Evolutionary conservation across 768 basidiomycete genomes (phyloP), one percentile per base, ranked within the genome.

Genomic region (Tricholoma matsutake): DNA sequence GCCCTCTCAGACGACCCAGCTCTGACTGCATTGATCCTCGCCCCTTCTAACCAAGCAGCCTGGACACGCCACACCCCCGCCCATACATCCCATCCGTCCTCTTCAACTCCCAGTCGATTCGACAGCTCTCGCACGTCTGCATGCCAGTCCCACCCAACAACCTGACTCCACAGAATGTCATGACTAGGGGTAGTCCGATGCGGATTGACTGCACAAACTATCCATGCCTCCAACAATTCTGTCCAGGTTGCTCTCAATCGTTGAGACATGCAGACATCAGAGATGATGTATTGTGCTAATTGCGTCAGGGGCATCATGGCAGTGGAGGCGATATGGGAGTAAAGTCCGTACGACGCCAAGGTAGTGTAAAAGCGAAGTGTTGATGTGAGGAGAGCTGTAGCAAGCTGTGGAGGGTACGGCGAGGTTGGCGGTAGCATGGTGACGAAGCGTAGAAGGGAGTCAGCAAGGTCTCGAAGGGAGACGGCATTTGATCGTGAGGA

Each of bases 111-210:
- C 10, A 88, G 54, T 45, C 68, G 65, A 3, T 67, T 65, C 58
- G 75, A 69, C 59, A 82, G 61, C 52, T 74, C 75, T n/a, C 81
- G 67, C 7, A 87, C 65, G 31, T 89, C 86, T 0, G 79, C 78
- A 16, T 76, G 79, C 91, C 94, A 96, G 0, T 80, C 85, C 86
- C 89, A 91, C 2, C 84, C 86, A n/a, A 78, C 74, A 9, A 96
- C 78, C 67, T 94, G 92, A 58, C 88, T 92, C 96, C 96, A 98
- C 8, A 90, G 74, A 54, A 98, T 86, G 57, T 92, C 93, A 72
- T 98, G 96, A 7, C 79, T 80, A 0, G 94, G 94, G 2, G 86
- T 89, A 6, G 94, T 96, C 58, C 81, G 79, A 69, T 98, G 96
- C 6, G 96, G 96, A 68, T 98, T 91, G n/a, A 85, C 82, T 0